Percentiles rank a stretch among this genome's conserved stretches.
Conservation (phyloP, 768 basidiomycete genomes). For the Mycena maculata region DNA sequence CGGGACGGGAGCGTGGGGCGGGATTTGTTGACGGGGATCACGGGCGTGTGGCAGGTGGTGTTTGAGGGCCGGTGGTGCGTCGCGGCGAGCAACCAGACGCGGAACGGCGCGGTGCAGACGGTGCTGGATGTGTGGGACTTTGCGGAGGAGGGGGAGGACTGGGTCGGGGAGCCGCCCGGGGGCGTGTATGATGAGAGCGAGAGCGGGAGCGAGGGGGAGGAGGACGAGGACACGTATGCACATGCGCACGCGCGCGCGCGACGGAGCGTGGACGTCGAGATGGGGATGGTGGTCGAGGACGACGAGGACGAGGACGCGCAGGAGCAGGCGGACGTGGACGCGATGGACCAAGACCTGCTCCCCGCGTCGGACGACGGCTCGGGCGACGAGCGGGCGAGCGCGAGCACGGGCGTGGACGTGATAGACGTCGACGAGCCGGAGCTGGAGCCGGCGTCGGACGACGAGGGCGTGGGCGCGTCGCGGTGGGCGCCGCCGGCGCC, state of each 20-base stretch:
- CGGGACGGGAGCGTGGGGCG: slow-evolving; percentile 86
- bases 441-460: slow-evolving; percentile 9
- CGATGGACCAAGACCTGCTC: slow-evolving; percentile 77
- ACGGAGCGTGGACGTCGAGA: slow-evolving; percentile 24
- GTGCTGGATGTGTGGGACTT: slow-evolving; percentile 94
- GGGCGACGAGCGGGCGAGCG: slow-evolving; percentile 9
- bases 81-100: slow-evolving; percentile 80
- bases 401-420: background rate
- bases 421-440: slow-evolving; percentile 28
- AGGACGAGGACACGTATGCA: slow-evolving; percentile 41
- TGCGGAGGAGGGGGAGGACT: slow-evolving; percentile 78
- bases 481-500: slow-evolving; percentile 29
- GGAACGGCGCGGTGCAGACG: slow-evolving; percentile 69
- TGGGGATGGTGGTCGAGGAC: slow-evolving; percentile 25
- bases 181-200: slow-evolving; percentile 80
- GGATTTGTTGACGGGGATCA: slow-evolving; percentile 91
- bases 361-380: slow-evolving; percentile 13
- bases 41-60: slow-evolving; percentile 97
- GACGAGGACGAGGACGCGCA: slow-evolving; percentile 55
- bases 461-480: slow-evolving; percentile 25
- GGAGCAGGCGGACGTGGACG: slow-evolving; percentile 72
- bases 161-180: slow-evolving; percentile 82
- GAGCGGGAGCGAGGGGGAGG: slow-evolving; percentile 65
- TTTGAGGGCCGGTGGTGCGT: slow-evolving; percentile 96
- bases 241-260: slow-evolving; percentile 19